Conservation (phyloP, 768 basidiomycete species). For the Trametes sanguinea region DNA sequence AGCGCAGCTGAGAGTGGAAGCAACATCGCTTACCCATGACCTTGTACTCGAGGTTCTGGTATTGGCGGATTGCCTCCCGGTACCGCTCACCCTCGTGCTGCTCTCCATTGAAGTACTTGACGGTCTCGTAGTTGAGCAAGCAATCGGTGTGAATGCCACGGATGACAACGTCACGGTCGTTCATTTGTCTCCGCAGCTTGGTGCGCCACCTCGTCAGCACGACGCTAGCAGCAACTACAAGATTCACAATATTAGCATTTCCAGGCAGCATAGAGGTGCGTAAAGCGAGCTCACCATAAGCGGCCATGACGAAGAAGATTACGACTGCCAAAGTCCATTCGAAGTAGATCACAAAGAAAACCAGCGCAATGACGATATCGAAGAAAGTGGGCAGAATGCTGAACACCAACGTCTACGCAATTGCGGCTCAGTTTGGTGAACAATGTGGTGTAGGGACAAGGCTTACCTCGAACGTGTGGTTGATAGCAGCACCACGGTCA, state of each 20-base stretch:
- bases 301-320: conserved; percentile 70
- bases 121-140: conserved; percentile 80
- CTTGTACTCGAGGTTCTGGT: conserved; percentile 72
- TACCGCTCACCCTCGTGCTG: conserved; percentile 76
- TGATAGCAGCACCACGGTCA: conserved; percentile 84
- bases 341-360: conserved; percentile 63
- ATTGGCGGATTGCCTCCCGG: conserved; percentile 65
- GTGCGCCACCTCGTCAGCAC: conserved; percentile 74
- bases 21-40: conserved; percentile 59
- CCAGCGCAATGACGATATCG: conserved; percentile 73
- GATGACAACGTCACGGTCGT: conserved; percentile 77
- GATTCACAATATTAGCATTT: conserved; percentile 11
- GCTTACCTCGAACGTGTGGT: conserved; percentile 70
- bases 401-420: conserved; percentile 72
- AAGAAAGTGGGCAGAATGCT: conserved; percentile 79
- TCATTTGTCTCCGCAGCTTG: conserved; percentile 74
- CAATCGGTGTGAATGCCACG: conserved; percentile 84
- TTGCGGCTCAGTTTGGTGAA: neutral
- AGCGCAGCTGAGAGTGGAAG: neutral
- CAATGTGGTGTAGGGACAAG: neutral
- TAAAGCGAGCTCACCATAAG: conserved; percentile 56
- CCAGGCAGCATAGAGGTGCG: neutral
- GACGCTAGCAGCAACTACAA: conserved; percentile 49
- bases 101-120: conserved; percentile 90
- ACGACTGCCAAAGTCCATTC: conserved; percentile 68